Conservation (phyloP, 2,329 filamentous ascomycete species). For the Pestalotiopsis sp. region DNA sequence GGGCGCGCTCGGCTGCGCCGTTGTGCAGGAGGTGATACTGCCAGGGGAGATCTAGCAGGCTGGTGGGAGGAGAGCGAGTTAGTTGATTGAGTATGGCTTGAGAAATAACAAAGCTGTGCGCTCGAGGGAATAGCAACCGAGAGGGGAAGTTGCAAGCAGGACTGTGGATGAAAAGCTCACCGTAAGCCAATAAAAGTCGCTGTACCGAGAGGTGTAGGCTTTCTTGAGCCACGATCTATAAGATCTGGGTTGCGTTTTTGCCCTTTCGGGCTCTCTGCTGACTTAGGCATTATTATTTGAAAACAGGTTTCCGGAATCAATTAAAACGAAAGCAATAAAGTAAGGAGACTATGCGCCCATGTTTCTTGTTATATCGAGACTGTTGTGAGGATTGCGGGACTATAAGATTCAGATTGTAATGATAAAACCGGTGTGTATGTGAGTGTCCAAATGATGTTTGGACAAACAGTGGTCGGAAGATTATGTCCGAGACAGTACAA, state of each 20-base stretch:
- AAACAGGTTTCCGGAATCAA: background rate
- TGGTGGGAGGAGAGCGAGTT: background rate
- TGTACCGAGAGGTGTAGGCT: slow-evolving; percentile 35
- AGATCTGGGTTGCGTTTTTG: slow-evolving; percentile 28
- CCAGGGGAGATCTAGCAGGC: slow-evolving; percentile 30
- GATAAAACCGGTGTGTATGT: no score
- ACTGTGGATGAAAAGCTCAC: background rate
- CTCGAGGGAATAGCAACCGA: background rate
- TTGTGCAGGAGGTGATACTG: slow-evolving; percentile 46
- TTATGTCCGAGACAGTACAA: no score
- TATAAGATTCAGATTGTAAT: no score
- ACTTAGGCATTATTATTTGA: background rate
- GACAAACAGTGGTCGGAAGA: no score
- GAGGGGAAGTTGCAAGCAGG: background rate
- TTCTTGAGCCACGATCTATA: slow-evolving; percentile 39
- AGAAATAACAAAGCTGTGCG: background rate
- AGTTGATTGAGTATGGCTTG: background rate
- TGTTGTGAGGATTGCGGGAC: no score
- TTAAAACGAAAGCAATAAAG: no score
- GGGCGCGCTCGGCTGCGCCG: slow-evolving; percentile 13
- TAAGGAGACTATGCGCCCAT: no score
- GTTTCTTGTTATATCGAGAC: no score
- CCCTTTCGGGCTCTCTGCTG: background rate
- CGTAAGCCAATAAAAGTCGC: slow-evolving; percentile 42
- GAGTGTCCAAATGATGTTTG: background rate